Conservation (phyloP, 1,284 basidiomycete genomes). For the Mycena citricolor region DNA sequence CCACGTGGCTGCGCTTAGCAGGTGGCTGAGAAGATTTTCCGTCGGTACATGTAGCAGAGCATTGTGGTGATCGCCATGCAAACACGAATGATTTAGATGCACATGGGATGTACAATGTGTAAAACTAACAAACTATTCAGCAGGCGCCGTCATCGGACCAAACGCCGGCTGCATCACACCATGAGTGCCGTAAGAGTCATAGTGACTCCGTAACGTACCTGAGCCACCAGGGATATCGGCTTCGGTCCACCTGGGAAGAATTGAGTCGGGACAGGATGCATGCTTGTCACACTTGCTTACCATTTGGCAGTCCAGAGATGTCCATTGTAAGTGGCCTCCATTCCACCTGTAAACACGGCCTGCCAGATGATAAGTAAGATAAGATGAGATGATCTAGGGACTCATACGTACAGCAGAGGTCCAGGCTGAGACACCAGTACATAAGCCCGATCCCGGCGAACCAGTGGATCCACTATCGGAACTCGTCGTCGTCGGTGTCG, state of each 20-base stretch:
- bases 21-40: no score
- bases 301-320: slow-evolving; percentile 52
- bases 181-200: neutral
- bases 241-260: slow-evolving; percentile 51
- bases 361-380: slow-evolving; percentile 19
- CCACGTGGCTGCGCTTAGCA: no score
- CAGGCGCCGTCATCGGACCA: slow-evolving; percentile 34
- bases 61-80: neutral
- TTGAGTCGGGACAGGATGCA: slow-evolving; percentile 49
- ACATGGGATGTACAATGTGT: no score
- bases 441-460: slow-evolving; percentile 37
- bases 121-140: slow-evolving; percentile 21
- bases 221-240: slow-evolving; percentile 52
- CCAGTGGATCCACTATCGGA: slow-evolving; percentile 29
- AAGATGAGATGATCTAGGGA: neutral
- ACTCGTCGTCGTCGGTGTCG: slow-evolving; percentile 23
- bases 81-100: neutral
- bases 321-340: slow-evolving; percentile 46
- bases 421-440: slow-evolving; percentile 57
- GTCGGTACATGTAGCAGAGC: no score
- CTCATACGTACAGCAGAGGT: slow-evolving; percentile 33
- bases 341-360: slow-evolving; percentile 49
- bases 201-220: slow-evolving; percentile 31
- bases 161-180: slow-evolving; percentile 30
- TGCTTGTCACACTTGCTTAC: slow-evolving; percentile 32